Conservation (phyloP, 345 rosid genomes). For the Euphorbia pulcherrima region DNA sequence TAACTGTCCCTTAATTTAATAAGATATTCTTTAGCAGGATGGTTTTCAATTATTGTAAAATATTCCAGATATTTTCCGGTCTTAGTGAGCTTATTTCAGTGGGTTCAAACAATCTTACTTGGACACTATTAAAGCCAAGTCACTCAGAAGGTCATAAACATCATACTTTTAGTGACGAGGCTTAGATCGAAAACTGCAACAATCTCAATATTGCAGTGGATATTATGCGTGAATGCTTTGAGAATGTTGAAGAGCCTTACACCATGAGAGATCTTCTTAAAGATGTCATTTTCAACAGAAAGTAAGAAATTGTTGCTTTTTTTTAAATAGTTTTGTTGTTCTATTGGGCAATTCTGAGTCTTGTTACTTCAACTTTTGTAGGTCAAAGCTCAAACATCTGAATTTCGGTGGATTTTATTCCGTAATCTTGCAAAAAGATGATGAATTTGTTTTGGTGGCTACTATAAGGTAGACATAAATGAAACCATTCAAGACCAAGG, state of each 20-base stretch:
- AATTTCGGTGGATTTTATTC: constrained; percentile 80
- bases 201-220: constrained; percentile 65
- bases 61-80: constrained; percentile 54
- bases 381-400: constrained; percentile 59
- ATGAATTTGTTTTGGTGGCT: constrained; percentile 63
- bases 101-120: constrained; percentile 55
- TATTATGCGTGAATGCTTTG: constrained; percentile 88
- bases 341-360: constrained; percentile 5
- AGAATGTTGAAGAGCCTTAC: constrained; percentile 52
- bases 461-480: constrained; percentile 48
- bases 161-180: constrained; percentile 36
- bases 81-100: constrained; percentile 54
- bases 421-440: constrained; percentile 60
- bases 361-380: constrained; percentile 25
- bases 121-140: constrained; percentile 54
- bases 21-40: not conserved
- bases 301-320: constrained; percentile 50
- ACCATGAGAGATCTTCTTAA: constrained; percentile 54
- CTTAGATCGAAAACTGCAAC: constrained; percentile 45
- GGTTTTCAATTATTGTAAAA: constrained; percentile 1
- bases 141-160: constrained; percentile 25
- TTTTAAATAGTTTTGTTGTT: constrained; percentile 4
- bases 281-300: constrained; percentile 66
- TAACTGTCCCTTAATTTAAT: constrained; percentile 19
- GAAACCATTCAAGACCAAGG: constrained; percentile 5